phyloP scores from a whole-genome alignment of 2,329 filamentous ascomycete species.

The Acrocalymma vagum region DNA sequence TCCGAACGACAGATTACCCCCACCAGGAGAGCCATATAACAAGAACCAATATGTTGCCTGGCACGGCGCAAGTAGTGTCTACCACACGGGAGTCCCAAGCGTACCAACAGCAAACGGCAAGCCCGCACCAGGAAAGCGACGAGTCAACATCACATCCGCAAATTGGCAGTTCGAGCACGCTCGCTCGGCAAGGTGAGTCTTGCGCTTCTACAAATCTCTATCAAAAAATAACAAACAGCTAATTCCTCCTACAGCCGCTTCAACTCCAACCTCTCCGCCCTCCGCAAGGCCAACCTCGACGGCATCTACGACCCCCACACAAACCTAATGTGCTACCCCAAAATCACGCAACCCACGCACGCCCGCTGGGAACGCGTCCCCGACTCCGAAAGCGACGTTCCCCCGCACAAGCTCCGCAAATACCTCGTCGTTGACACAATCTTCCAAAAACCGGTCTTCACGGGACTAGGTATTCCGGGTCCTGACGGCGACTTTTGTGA shows the following conservation, averaged over 20 bases:
- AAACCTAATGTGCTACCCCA: constrained; percentile 87
- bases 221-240: constrained; percentile 28
- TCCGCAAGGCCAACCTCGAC: constrained; percentile 72
- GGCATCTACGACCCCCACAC: constrained; percentile 96
- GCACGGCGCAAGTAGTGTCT: constrained; percentile 96
- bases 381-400: constrained; percentile 53
- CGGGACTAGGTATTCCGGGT: constrained; percentile 67
- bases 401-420: constrained; percentile 66
- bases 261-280: constrained; percentile 76
- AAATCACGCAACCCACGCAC: constrained; percentile 87
- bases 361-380: constrained; percentile 80
- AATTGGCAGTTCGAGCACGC: constrained; percentile 99
- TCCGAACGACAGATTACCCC: constrained; percentile 81
- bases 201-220: background rate
- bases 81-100: constrained; percentile 82
- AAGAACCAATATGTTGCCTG: constrained; percentile 99
- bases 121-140: constrained; percentile 76
- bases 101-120: constrained; percentile 81
- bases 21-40: constrained; percentile 88
- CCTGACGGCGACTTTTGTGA: constrained; percentile 62
- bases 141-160: constrained; percentile 86
- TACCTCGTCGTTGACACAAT: constrained; percentile 70
- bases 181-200: constrained; percentile 80
- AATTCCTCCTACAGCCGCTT: constrained; percentile 82
- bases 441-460: constrained; percentile 66